Evolutionary conservation across 2,329 filamentous ascomycete species (phyloP).

Genomic region (Paracoccidioides brasiliensis): DNA sequence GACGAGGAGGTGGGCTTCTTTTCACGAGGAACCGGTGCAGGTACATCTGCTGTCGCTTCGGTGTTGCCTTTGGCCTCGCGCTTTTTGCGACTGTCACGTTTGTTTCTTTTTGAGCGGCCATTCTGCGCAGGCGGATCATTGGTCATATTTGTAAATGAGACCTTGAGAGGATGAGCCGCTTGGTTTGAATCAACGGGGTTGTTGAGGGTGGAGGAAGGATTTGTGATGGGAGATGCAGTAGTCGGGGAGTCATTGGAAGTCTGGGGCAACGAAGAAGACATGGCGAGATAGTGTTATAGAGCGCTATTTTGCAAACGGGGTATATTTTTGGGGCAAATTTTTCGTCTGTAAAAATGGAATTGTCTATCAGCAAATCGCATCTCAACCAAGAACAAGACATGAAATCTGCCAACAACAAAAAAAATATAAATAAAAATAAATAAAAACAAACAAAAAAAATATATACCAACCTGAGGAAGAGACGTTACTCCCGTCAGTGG

Average conservation of each 20-base stretch:
- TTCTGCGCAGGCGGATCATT: slow-evolving; percentile 4
- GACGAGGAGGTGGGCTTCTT: neutral
- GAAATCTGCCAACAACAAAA: neutral
- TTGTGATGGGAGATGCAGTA: slow-evolving; percentile 21
- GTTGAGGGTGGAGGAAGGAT: slow-evolving; percentile 22
- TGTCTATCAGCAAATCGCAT: neutral
- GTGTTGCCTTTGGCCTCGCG: slow-evolving; percentile 27
- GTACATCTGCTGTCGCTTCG: slow-evolving; percentile 18
- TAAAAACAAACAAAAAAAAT: neutral
- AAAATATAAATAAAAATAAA: neutral
- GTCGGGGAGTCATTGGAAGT: neutral
- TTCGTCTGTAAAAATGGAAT: neutral
- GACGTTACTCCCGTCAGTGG: neutral
- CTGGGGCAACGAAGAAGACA: neutral
- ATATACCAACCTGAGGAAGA: neutral
- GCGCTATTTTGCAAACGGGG: neutral
- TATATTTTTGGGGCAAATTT: neutral
- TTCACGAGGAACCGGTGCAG: slow-evolving; percentile 12
- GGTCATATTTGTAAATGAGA: slow-evolving; percentile 1
- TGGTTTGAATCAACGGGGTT: slow-evolving; percentile 9
- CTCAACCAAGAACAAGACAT: no score
- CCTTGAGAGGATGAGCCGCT: neutral
- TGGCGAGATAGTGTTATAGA: neutral
- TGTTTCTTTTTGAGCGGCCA: slow-evolving; percentile 25
- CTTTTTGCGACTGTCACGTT: slow-evolving; percentile 33